phyloP scores from a whole-genome alignment of 1,139 yeast genomes.

The Pichia sp. region DNA sequence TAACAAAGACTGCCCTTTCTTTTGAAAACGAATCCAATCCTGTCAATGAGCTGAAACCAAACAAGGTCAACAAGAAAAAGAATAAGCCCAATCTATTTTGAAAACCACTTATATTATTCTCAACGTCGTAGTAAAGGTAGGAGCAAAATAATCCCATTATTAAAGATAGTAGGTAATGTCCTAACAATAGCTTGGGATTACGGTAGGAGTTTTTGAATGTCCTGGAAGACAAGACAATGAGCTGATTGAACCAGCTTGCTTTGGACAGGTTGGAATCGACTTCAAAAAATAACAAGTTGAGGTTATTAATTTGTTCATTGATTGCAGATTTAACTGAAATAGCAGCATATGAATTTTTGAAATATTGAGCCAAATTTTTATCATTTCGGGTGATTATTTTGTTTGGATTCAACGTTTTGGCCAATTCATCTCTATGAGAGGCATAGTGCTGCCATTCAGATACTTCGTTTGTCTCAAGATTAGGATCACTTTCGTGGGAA shows the following conservation, averaged over 20 bases:
- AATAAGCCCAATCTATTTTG: conserved; percentile 92
- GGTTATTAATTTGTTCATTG: conserved; percentile 21
- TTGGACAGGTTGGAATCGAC: conserved; percentile 37
- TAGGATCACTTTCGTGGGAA: conserved; percentile 37
- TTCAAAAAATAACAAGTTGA: conserved; percentile 31
- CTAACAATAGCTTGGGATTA: conserved; percentile 77
- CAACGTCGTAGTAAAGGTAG: conserved; percentile 70
- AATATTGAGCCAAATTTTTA: conserved; percentile 23
- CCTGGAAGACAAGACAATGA: conserved; percentile 69
- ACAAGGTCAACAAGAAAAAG: conserved; percentile 81
- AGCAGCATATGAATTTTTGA: conserved; percentile 27
- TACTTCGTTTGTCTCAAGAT: conserved; percentile 53
- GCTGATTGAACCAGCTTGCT: conserved; percentile 61
- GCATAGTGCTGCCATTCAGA: conserved; percentile 90
- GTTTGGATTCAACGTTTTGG: conserved; percentile 23
- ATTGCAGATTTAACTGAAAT: conserved; percentile 33
- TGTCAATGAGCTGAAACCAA: conserved; percentile 90
- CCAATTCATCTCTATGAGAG: conserved; percentile 71
- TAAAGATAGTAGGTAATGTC: conserved; percentile 76
- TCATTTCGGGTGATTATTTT: conserved; percentile 14
- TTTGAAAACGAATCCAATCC: conserved; percentile 84
- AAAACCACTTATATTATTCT: conserved; percentile 90
- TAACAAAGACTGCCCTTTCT: conserved; percentile 81
- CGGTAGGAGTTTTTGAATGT: conserved; percentile 90
- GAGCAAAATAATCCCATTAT: conserved; percentile 83